phyloP scores from a whole-genome alignment of 352 stramenopile species.

The Pythium chondricola region DNA sequence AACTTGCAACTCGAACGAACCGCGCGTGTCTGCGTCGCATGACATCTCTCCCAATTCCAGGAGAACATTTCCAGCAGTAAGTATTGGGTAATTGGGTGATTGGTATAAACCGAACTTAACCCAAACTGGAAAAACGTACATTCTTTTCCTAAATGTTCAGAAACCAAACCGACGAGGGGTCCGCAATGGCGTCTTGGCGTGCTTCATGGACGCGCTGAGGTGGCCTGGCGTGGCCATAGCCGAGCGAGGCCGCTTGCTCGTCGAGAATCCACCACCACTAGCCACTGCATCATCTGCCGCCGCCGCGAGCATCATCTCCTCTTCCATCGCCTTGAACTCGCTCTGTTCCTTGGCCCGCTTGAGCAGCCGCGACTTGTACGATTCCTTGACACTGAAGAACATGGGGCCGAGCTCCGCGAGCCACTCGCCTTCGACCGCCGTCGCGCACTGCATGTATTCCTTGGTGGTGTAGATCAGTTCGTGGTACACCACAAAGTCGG shows the following conservation, averaged over 20 bases:
- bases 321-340: constrained; percentile 72
- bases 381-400: constrained; percentile 99
- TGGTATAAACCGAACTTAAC: not conserved
- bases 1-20: too few species aligned
- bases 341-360: constrained; percentile 86
- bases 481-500: constrained; percentile 99
- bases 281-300: constrained; percentile 4
- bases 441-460: constrained; percentile 97
- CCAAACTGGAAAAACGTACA: not conserved
- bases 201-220: constrained; percentile 20
- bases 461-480: constrained; percentile 99
- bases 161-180: constrained; percentile 73
- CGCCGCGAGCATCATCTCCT: constrained; percentile 61
- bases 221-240: constrained; percentile 49
- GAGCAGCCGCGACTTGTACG: constrained; percentile 89
- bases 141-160: constrained; percentile 12
- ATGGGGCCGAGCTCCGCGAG: constrained; percentile 98
- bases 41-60: too few species aligned
- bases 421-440: constrained; percentile 98
- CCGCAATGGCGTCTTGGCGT: constrained; percentile 41
- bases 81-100: too few species aligned
- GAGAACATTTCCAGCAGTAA: too few species aligned
- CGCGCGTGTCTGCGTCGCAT: too few species aligned
- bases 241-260: constrained; percentile 57
- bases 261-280: not conserved